Conservation (phyloP, 139 green algal genomes). For the Coelastrella sp. region DNA sequence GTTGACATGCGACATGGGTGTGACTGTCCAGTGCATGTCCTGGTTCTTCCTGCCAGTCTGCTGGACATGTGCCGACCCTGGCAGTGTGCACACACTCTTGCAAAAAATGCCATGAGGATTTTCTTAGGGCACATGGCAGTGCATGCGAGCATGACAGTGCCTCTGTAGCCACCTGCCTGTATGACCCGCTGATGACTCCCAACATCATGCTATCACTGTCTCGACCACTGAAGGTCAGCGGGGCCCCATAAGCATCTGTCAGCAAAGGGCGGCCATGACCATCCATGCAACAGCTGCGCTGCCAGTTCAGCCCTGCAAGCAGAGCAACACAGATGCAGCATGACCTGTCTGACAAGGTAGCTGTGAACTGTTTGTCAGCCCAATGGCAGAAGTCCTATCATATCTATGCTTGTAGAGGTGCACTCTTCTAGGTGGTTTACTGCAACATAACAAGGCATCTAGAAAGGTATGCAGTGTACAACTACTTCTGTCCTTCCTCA, state of each 20-base stretch:
- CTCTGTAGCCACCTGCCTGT: constrained; percentile 49
- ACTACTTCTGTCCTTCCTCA: neutral
- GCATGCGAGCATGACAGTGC: neutral
- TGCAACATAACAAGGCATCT: neutral
- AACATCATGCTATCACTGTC: constrained; percentile 79
- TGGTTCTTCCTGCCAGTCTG: no score
- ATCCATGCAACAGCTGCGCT: constrained; percentile 83
- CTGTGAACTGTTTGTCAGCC: neutral
- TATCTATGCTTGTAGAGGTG: neutral
- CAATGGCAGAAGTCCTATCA: neutral
- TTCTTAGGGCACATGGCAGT: no score
- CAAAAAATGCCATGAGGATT: no score
- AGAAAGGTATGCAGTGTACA: neutral
- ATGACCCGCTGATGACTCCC: constrained; percentile 66
- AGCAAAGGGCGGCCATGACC: constrained; percentile 69
- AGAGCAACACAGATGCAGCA: no score
- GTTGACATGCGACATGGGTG: no score
- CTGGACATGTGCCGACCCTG: no score
- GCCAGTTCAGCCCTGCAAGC: constrained; percentile 64
- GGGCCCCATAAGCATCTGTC: constrained; percentile 84
- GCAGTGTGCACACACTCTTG: no score
- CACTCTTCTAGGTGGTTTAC: neutral
- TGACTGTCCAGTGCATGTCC: no score
- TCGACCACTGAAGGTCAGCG: constrained; percentile 84
- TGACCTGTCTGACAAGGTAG: neutral